A percentile compares a stretch with the other conserved stretches of the same genome.
Conservation (phyloP, 169 alveolate species). For the Cryptosporidium tyzzeri region DNA sequence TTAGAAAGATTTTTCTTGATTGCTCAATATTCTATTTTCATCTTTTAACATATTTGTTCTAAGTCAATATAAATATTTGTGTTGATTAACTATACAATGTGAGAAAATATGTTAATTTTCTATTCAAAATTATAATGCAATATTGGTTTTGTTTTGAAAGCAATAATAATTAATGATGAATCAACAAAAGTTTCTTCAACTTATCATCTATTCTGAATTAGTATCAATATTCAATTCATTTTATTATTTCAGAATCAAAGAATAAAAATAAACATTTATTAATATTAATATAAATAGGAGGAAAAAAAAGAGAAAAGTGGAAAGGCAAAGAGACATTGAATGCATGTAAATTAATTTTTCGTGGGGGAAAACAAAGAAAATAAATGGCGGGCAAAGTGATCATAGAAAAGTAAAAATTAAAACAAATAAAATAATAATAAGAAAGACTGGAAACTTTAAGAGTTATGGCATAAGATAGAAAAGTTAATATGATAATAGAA, state of each 20-base stretch:
- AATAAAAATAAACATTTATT: too few species aligned
- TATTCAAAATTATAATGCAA: background rate
- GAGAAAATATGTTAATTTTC: background rate
- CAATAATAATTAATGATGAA: background rate
- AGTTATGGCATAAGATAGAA: background rate
- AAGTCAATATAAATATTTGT: background rate
- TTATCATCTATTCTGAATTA: too few species aligned
- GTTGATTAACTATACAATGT: too few species aligned
- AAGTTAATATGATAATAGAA: background rate
- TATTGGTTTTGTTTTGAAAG: background rate
- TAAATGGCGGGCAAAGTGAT: slow-evolving; percentile 37
- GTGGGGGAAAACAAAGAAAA: slow-evolving; percentile 18
- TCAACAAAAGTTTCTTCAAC: background rate
- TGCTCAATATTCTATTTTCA: background rate
- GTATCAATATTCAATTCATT: background rate
- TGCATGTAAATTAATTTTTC: slow-evolving; percentile 48
- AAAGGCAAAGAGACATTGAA: slow-evolving; percentile 51
- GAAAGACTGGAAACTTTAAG: background rate
- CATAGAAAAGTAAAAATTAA: slow-evolving; percentile 9
- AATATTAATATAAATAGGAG: background rate
- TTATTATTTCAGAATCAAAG: background rate
- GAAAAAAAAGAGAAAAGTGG: slow-evolving; percentile 6
- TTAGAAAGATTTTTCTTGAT: too few species aligned
- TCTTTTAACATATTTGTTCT: too few species aligned
- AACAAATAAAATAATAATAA: background rate